Base-by-base conservation (phyloP, 2,329 filamentous ascomycete species). In the Arthrobotrys pseudoclavata region DNA sequence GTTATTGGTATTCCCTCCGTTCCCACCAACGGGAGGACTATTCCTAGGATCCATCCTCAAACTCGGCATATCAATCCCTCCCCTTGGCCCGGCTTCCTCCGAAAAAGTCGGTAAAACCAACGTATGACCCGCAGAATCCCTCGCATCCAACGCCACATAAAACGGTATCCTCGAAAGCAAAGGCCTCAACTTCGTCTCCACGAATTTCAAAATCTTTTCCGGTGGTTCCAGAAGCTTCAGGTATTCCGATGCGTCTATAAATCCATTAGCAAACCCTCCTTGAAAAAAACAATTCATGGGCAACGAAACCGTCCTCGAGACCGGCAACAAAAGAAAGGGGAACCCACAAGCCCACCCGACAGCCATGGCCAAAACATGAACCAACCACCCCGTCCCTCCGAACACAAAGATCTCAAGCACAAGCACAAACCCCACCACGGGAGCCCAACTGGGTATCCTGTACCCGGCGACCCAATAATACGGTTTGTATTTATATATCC, bases 401-500 rank as follows among this genome's bases (percentile, higher is more conserved):
- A 97, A 85, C 63, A 99, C 85, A 29, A 93, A 90, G 68, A 90
- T 90, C 40, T 93, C 89, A 13, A 95, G 87, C 42, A 97, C 84
- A 61, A 92, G 88, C 81, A 93, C 86, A 62, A 93, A 86, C n/a
- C 98, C 85, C 3, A 79, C 42, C 24, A 79, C 96, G 1, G 92
- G 93, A 6, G 91, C 92, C 94, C 95, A 98, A 0, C 94, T 98
- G 1, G 96, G 95, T 72, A 99, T 93, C 80, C 92, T 87, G 81
- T 87, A 87, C 34, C 86, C 86, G n/a, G 86, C 86, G 50, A 91
- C 84, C 77, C 86, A 88, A 79, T 78, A 82, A 45, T 81, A 87
- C 0, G 96, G 96, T 82, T 97, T 94, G 34, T 89, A 87, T 81
- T 90, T 90, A 84, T 92, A 95, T 1, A 92, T 94, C 83, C 94